Percentiles rank a stretch among this genome's conserved stretches.
Evolutionary conservation across 345 rosid species (phyloP).

Genomic region (sweet orange (Citrus sinensis)): DVS_A1.0 CM039168.1:7340001-7340500

Average conservation of each 20-base stretch:
- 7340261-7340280: slow-evolving; percentile 57
- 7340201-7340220: slow-evolving; percentile 82
- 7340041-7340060: slow-evolving; percentile 91
- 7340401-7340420: slow-evolving; percentile 36
- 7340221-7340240: slow-evolving; percentile 72
- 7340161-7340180: slow-evolving; percentile 63
- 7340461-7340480: slow-evolving; percentile 46
- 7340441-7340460: slow-evolving; percentile 29
- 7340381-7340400: slow-evolving; percentile 9
- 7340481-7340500: slow-evolving; percentile 32
- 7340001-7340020: slow-evolving; percentile 93
- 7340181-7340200: slow-evolving; percentile 38
- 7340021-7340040: slow-evolving; percentile 94
- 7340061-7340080: slow-evolving; percentile 70
- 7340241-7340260: slow-evolving; percentile 59
- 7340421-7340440: slow-evolving; percentile 7
- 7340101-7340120: slow-evolving; percentile 80
- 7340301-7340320: neutral
- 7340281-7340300: slow-evolving; percentile 31
- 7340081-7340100: slow-evolving; percentile 77
- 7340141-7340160: slow-evolving; percentile 97
- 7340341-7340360: neutral
- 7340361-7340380: neutral
- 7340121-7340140: slow-evolving; percentile 80
- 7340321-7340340: neutral